Conservation (phyloP, 2,329 filamentous ascomycete species). For the Calonectria crousiana region DNA sequence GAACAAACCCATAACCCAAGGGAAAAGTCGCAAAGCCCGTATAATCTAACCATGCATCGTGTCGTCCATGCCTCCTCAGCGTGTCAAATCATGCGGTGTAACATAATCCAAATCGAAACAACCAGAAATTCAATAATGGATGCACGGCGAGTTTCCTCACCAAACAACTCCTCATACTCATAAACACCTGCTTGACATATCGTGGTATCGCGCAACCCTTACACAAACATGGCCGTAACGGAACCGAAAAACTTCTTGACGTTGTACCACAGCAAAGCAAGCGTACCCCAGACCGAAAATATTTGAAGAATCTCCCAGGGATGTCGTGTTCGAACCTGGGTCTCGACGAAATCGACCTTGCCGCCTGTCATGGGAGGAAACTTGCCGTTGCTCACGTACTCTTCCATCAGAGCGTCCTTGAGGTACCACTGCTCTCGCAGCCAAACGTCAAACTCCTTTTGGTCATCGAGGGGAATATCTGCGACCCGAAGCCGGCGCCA, state of each 20-base stretch:
- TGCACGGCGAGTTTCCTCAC: slow-evolving; percentile 7
- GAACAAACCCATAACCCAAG: background rate
- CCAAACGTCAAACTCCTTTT: slow-evolving; percentile 85
- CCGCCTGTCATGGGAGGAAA: slow-evolving; percentile 78
- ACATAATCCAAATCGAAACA: background rate
- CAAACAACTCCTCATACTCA: slow-evolving; percentile 9
- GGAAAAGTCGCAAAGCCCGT: background rate
- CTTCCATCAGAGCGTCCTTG: slow-evolving; percentile 90
- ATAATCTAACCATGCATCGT: slow-evolving; percentile 2
- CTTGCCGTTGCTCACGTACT: slow-evolving; percentile 80
- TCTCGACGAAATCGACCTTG: slow-evolving; percentile 66
- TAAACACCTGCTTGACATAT: slow-evolving; percentile 4
- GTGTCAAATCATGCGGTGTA: background rate
- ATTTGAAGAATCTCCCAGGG: slow-evolving; percentile 69
- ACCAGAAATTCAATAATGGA: slow-evolving; percentile 13
- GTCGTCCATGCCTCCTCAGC: slow-evolving; percentile 1
- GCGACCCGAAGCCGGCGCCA: slow-evolving; percentile 88
- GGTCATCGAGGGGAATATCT: slow-evolving; percentile 83
- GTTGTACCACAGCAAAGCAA: slow-evolving; percentile 57
- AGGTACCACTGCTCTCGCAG: slow-evolving; percentile 88
- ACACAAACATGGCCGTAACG: slow-evolving; percentile 34
- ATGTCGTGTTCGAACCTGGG: slow-evolving; percentile 66
- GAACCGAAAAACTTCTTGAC: slow-evolving; percentile 45
- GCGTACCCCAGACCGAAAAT: slow-evolving; percentile 62
- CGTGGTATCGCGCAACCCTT: slow-evolving; percentile 25